Evolutionary conservation across 352 stramenopile genomes (phyloP).

Genomic region (Phytophthora rubi): DNA sequence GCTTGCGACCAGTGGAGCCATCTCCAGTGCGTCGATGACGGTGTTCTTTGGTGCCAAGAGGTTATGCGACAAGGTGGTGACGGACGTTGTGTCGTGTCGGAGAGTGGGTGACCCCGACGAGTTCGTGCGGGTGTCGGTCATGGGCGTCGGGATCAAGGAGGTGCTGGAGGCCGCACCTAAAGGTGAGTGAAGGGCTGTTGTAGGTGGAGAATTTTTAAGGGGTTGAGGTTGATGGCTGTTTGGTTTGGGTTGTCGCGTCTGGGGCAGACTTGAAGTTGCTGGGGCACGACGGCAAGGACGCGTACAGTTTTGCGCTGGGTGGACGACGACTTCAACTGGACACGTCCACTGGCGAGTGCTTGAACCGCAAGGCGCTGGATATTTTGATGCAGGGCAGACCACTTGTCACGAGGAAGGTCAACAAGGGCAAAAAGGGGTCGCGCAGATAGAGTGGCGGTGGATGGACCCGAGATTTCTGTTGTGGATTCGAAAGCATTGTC

Average conservation of each 20-base stretch:
- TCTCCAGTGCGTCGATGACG: conserved; percentile 68
- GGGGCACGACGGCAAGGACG: conserved; percentile 54
- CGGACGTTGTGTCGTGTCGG: conserved; percentile 71
- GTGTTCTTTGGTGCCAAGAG: conserved; percentile 80
- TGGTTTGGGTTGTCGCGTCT: background rate
- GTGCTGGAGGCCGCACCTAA: conserved; percentile 52
- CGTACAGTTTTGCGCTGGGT: conserved; percentile 69
- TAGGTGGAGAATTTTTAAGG: background rate
- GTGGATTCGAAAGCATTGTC: no score
- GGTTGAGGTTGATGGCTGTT: background rate
- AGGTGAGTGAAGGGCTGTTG: conserved; percentile 30
- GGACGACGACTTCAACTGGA: conserved; percentile 61
- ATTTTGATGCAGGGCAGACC: conserved; percentile 74
- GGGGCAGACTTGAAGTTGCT: conserved; percentile 63
- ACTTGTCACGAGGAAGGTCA: conserved; percentile 69
- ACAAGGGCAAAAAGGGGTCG: conserved; percentile 61
- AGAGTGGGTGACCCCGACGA: conserved; percentile 67
- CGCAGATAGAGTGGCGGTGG: conserved; percentile 19
- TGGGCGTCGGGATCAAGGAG: conserved; percentile 53
- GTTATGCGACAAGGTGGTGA: conserved; percentile 73
- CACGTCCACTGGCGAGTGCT: conserved; percentile 53
- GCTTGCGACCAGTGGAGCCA: conserved; percentile 53
- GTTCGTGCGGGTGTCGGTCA: conserved; percentile 62
- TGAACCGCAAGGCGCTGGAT: conserved; percentile 72
- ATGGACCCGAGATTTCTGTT: no score